Percentiles rank a stretch among this genome's conserved stretches.
phyloP scores from a whole-genome alignment of 805 yeast species.

The Scheffersomyces stipitis region DNA sequence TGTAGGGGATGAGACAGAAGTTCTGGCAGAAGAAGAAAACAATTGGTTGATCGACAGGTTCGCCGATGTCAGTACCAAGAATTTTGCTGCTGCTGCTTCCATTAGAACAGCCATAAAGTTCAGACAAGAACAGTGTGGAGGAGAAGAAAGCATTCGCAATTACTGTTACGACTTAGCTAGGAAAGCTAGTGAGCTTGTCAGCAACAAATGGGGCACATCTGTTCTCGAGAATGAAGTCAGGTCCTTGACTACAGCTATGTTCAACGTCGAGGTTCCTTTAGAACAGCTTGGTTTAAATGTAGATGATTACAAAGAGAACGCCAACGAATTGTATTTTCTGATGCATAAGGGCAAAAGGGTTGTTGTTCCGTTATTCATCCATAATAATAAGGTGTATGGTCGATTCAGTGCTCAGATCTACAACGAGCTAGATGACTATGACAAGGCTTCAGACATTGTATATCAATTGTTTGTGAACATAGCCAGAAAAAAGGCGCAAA shows the following conservation, averaged over 20 bases:
- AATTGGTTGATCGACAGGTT: conserved; percentile 45
- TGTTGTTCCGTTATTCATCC: conserved; percentile 44
- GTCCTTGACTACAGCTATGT: conserved; percentile 39
- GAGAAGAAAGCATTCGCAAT: conserved; percentile 48
- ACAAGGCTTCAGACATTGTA: conserved; percentile 43
- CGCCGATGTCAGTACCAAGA: conserved; percentile 47
- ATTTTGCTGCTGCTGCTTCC: conserved; percentile 41
- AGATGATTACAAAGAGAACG: conserved; percentile 8
- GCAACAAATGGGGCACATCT: conserved; percentile 35
- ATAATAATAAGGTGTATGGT: conserved; percentile 25
- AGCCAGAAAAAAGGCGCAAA: too few relatives aligned
- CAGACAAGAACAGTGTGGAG: conserved; percentile 54
- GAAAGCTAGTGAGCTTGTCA: conserved; percentile 38
- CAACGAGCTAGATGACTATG: conserved; percentile 54
- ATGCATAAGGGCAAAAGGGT: conserved; percentile 32
- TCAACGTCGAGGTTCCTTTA: conserved; percentile 39
- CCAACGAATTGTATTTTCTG: conserved; percentile 8
- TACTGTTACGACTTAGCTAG: conserved; percentile 48
- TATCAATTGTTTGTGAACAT: too few relatives aligned
- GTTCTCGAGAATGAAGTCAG: conserved; percentile 34
- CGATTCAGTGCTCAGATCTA: conserved; percentile 62
- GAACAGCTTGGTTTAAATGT: neutral
- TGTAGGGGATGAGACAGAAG: conserved; percentile 26
- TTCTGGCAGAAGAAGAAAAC: conserved; percentile 15
- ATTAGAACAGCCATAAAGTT: conserved; percentile 51